phyloP scores from a whole-genome alignment of 2,329 filamentous ascomycete genomes.

The Lizonia empirigonia region DNA sequence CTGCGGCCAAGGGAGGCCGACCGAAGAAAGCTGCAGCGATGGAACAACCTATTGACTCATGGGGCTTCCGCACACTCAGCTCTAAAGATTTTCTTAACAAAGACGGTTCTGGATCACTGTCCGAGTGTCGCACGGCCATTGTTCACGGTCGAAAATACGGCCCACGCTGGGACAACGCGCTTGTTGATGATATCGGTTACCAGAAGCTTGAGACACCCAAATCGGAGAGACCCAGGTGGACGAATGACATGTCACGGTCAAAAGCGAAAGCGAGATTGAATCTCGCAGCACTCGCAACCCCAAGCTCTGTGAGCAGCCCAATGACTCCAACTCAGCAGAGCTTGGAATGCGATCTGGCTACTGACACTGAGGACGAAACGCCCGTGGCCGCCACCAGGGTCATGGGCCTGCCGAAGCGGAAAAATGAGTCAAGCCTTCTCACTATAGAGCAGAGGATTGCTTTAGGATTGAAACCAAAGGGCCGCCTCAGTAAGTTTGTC shows the following conservation, averaged over 20 bases:
- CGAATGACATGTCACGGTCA: conserved; percentile 1
- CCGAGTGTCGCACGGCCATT: conserved; percentile 31
- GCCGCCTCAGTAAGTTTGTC: conserved; percentile 31
- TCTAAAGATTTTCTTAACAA: conserved; percentile 26
- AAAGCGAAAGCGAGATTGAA: background rate
- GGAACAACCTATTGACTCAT: conserved; percentile 27
- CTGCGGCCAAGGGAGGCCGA: conserved; percentile 29
- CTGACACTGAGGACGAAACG: background rate
- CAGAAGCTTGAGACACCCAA: conserved; percentile 19
- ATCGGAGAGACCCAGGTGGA: background rate
- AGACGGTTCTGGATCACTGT: conserved; percentile 35
- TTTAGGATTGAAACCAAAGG: conserved; percentile 32
- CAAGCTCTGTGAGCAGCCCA: background rate
- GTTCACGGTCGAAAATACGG: conserved; percentile 23
- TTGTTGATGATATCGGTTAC: conserved; percentile 32
- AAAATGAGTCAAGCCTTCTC: conserved; percentile 21
- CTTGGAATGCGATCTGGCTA: background rate
- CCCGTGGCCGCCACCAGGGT: background rate
- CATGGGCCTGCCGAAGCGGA: conserved; percentile 11
- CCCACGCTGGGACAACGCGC: conserved; percentile 35
- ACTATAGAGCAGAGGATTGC: conserved; percentile 32
- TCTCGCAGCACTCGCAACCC: background rate
- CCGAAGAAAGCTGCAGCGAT: conserved; percentile 15
- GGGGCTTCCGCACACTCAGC: conserved; percentile 37
- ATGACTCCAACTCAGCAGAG: background rate